Conservation (phyloP, 306 rosid genomes). For the Inga laurina region DNA sequence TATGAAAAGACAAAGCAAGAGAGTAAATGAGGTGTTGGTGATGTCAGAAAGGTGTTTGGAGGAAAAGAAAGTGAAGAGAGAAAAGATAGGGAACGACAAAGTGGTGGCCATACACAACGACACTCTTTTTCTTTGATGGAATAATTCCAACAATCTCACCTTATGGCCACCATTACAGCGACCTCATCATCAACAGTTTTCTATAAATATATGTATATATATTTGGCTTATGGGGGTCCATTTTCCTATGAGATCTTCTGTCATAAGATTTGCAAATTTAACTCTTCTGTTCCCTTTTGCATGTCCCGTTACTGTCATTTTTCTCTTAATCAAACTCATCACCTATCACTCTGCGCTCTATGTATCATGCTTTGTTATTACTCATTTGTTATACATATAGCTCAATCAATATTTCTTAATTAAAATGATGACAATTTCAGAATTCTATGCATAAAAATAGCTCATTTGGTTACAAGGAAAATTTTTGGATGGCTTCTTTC, state of each 20-base stretch:
- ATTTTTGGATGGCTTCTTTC: too few species aligned
- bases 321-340: background rate
- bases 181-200: background rate
- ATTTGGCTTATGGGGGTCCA: background rate
- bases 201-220: too few species aligned
- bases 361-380: too few species aligned
- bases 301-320: background rate
- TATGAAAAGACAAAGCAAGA: background rate
- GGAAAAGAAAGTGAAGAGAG: background rate
- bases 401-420: too few species aligned
- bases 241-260: background rate
- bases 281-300: background rate
- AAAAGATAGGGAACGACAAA: conserved; percentile 4
- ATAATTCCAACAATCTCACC: conserved; percentile 23
- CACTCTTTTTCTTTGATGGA: conserved; percentile 19
- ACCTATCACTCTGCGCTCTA: background rate
- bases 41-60: background rate
- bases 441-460: too few species aligned
- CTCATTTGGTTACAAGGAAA: too few species aligned
- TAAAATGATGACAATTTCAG: too few species aligned
- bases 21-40: background rate
- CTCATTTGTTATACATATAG: background rate
- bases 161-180: conserved; percentile 13
- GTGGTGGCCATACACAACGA: background rate
- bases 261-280: background rate